Base-by-base conservation (phyloP, 2,329 filamentous ascomycete genomes). In the Nemania diffusa region DNA sequence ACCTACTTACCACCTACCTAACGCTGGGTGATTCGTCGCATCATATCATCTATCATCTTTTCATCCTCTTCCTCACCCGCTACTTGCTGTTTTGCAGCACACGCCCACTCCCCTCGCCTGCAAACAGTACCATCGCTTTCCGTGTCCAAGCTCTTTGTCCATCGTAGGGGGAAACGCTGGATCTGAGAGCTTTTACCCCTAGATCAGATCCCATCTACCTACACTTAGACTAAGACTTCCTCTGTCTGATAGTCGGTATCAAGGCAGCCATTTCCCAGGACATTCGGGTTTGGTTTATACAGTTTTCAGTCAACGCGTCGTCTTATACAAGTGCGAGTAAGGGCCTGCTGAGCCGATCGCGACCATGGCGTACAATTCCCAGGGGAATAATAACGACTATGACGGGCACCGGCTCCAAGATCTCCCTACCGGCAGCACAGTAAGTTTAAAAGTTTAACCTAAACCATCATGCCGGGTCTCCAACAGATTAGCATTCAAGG, bases 341-440 rank as follows among this genome's bases (percentile, higher is more conserved):
- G 57, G 73, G 69, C 68, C 63, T 57, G 60, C 64, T 53, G 65
- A 71, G 72, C 73, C 72, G 61, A 71, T 63, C 65, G 69, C 71
- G 67, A 83, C 74, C 79, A 89, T 89, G 87, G 90, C 90, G 76
- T 91, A 91, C 80, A 87, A 88, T 80, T 87, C 87, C 77, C 65
- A 22, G 1, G 65, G 85, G 68, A 81, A 83, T 77, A 81, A 79
- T 69, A 83, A 87, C 71, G 86, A 86, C 63, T 90, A 89, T 72
- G 83, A 88, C 64, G 85, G 88, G 73, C 90, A 92, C 78, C 85
- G 84, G 66, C 80, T 92, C 75, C 88, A 92, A 76, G 90, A 93
- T 76, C 83, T 92, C 37, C 86, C 88, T 69, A 78, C 84, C 66
- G 85, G 85, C 66, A 84, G 83, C 75, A 84, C 83, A 77, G 91